Conservation (phyloP, 495 filamentous ascomycete genomes). For the Penicillium goetzii region DNA sequence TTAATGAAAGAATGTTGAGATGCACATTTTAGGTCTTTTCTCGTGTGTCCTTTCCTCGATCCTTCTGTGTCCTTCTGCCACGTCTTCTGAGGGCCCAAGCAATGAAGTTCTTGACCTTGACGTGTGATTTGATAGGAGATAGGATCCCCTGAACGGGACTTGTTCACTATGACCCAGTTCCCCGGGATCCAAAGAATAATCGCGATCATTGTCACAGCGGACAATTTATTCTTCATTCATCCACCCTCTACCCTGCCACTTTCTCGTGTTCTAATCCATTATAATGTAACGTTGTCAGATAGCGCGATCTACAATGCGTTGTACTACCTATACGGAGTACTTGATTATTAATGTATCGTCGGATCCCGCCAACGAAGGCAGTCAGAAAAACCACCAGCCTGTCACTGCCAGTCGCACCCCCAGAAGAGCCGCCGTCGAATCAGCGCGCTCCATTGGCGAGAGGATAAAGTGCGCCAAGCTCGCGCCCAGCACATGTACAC, state of each 20-base stretch:
- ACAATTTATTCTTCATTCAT: not conserved
- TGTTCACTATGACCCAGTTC: not conserved
- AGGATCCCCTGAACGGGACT: constrained; percentile 8
- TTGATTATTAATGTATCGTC: not conserved
- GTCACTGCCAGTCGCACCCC: not conserved
- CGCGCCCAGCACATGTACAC: constrained; percentile 12
- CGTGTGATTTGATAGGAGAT: constrained; percentile 9
- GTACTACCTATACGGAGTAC: not conserved
- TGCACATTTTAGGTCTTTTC: not conserved
- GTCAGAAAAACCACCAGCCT: not conserved
- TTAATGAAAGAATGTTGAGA: not conserved
- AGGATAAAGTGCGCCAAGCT: constrained; percentile 7
- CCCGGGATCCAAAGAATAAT: not conserved
- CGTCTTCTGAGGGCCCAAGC: not conserved
- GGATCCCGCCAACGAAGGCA: not conserved
- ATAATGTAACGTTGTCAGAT: constrained; percentile 11
- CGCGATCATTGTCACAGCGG: not conserved
- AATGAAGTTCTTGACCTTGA: not conserved
- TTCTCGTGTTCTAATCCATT: not conserved
- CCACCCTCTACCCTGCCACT: not conserved
- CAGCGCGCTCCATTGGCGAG: not conserved
- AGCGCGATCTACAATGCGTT: not conserved
- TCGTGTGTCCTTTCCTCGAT: not conserved
- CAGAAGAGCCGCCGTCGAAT: constrained; percentile 4
- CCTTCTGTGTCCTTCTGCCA: not conserved